These are phyloP conservation scores for Urtica urens DNA, from an alignment of 306 rosid species.

Conservation along the genomic window DNA sequence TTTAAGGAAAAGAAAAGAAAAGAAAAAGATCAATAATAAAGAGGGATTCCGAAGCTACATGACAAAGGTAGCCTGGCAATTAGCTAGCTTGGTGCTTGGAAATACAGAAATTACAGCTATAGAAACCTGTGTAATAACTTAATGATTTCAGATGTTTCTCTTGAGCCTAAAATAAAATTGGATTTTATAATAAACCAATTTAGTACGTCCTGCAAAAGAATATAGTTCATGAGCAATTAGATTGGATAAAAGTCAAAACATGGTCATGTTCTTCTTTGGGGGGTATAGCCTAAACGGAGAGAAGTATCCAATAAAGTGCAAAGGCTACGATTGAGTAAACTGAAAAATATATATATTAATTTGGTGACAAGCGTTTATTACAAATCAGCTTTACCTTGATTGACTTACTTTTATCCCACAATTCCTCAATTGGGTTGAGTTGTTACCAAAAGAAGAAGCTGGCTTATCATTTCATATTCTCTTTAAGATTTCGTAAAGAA, in stretches of 20 bases:
- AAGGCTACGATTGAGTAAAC: no score
- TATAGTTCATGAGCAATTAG: no score
- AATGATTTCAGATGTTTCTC: no score
- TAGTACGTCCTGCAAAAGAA: no score
- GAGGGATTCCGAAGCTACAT: conserved; percentile 6
- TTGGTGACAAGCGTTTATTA: conserved; percentile 1
- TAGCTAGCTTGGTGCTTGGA: neutral
- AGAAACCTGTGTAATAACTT: no score
- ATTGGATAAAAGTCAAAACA: no score
- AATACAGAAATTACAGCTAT: neutral
- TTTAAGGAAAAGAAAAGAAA: conserved; percentile 3
- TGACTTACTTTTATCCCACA: conserved; percentile 6
- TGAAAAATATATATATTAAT: conserved; percentile 10
- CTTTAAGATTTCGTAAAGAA: no score
- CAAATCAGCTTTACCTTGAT: conserved; percentile 2
- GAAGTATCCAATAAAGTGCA: conserved; percentile 7
- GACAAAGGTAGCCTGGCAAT: conserved; percentile 1
- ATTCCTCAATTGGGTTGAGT: neutral
- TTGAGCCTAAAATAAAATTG: no score
- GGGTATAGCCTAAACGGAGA: no score
- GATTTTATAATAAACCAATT: no score
- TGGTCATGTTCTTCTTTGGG: no score
- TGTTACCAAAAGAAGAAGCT: neutral
- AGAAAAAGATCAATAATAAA: neutral
- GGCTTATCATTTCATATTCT: no score